Evolutionary conservation across 1,284 basidiomycete species (phyloP), one percentile per base, ranked within the genome.

Genomic region (Somion occarium): DNA sequence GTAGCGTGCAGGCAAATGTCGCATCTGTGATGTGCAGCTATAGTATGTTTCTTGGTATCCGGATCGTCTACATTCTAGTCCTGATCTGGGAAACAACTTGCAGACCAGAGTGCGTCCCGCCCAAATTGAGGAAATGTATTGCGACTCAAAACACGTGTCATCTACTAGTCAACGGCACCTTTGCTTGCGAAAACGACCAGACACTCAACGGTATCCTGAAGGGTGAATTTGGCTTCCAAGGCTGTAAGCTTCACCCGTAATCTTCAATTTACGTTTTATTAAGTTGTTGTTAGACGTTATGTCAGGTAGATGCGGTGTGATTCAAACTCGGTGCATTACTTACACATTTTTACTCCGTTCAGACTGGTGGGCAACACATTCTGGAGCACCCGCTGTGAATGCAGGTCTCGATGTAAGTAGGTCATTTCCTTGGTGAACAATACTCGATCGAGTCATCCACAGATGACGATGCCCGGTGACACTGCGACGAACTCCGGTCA

Each of bases 21-120:
- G 82, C 82, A 3, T 70, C 79, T 2, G 74, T 88, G 44, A 88
- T 88, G 85, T 87, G 83, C 66, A 80, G 80, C 45, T 87, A 86
- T 65, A 83, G 79, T 75, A 57, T 55, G 67, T 66, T 39, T 37
- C 15, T 38, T 45, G 48, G 2, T 47, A 2, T 24, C 25, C n/a
- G n/a, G n/a, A n/a, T n/a, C n/a, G n/a, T n/a, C 20, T 44, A 22
- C 37, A 5, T 5, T 44, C 39, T 3, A 39, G 42, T 37, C 13
- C 38, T 37, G 13, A 39, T 18, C 38, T 39, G n/a, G 39, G 25
- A 7, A 39, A 34, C 30, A 26, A 11, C 41, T 48, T n/a, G 38
- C 44, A 76, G 73, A 75, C 60, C 73, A 73, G 65, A 73, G 73
- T 75, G 48, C 25, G 69, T 58, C 18, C 25, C 15, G n/a, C 20